Conservation (phyloP, 2,329 filamentous ascomycete species). For the Phoma herbarum region DNA sequence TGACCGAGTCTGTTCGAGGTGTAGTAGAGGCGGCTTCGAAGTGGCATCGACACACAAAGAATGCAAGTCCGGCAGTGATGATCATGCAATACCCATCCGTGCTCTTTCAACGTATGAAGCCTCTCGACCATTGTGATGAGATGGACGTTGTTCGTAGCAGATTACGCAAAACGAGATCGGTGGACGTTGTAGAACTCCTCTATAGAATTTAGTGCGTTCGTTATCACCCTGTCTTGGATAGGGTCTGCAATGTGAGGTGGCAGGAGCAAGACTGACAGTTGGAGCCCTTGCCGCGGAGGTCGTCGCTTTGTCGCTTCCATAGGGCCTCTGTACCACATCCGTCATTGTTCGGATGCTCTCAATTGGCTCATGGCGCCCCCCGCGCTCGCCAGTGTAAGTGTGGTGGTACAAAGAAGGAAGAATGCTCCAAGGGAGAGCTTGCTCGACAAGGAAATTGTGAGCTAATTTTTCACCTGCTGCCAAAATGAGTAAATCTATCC, state of each 20-base stretch:
- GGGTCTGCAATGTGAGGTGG: background rate
- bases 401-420: background rate
- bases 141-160: background rate
- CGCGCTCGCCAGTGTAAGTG: background rate
- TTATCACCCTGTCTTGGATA: background rate
- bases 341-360: background rate
- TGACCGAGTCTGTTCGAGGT: background rate
- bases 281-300: background rate
- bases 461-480: background rate
- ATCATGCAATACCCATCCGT: background rate
- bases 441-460: background rate
- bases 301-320: background rate
- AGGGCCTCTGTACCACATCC: background rate
- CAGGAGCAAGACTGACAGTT: background rate
- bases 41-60: background rate
- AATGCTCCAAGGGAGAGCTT: background rate
- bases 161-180: background rate
- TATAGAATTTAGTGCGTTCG: background rate
- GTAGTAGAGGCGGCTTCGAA: background rate
- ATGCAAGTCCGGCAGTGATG: constrained; percentile 2
- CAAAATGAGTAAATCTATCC: background rate
- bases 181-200: no score
- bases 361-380: background rate
- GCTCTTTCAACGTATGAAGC: background rate
- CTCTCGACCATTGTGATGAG: background rate